Percentiles rank a stretch among this genome's conserved stretches.
These are phyloP conservation scores for Leccinum pellstonianum DNA, from an alignment of 768 basidiomycete genomes.

Conservation along the genomic window DNA sequence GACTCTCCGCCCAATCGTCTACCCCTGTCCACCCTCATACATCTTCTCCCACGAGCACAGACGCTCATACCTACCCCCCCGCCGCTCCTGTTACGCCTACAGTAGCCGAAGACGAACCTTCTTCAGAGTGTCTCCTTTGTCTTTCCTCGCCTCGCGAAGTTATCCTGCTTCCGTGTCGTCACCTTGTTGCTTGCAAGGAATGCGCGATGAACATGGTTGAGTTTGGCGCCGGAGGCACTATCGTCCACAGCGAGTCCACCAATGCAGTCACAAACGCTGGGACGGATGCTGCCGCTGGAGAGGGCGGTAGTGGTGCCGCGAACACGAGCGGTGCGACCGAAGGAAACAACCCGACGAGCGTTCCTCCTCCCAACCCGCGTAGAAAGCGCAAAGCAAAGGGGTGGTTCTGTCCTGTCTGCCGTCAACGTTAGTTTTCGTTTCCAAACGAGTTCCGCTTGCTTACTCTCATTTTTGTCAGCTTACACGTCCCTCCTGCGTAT, in stretches of 20 bases:
- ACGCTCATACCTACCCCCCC: constrained; percentile 49
- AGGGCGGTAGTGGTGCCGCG: constrained; percentile 17
- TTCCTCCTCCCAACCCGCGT: constrained; percentile 44
- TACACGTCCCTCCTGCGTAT: constrained; percentile 87
- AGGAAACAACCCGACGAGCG: constrained; percentile 20
- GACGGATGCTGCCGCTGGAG: constrained; percentile 22
- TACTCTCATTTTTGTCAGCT: constrained; percentile 41
- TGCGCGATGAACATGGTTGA: constrained; percentile 98
- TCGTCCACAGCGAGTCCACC: constrained; percentile 55
- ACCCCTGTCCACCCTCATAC: constrained; percentile 35
- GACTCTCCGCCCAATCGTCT: constrained; percentile 64
- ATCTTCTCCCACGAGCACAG: constrained; percentile 37
- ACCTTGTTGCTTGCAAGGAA: constrained; percentile 93
- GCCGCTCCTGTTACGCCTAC: constrained; percentile 22
- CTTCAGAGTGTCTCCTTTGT: constrained; percentile 90
- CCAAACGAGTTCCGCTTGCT: neutral
- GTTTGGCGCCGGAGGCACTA: constrained; percentile 89
- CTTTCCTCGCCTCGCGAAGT: constrained; percentile 87
- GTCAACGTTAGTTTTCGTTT: constrained; percentile 71
- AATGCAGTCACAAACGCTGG: constrained; percentile 31
- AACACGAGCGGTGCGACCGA: constrained; percentile 25
- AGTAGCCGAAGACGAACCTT: constrained; percentile 61
- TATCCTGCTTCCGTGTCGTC: constrained; percentile 88
- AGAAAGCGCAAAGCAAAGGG: constrained; percentile 94
- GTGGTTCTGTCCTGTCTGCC: constrained; percentile 96